Evolutionary conservation across 1,139 yeast genomes (phyloP).

Genomic region (Pichia sp.): DNA sequence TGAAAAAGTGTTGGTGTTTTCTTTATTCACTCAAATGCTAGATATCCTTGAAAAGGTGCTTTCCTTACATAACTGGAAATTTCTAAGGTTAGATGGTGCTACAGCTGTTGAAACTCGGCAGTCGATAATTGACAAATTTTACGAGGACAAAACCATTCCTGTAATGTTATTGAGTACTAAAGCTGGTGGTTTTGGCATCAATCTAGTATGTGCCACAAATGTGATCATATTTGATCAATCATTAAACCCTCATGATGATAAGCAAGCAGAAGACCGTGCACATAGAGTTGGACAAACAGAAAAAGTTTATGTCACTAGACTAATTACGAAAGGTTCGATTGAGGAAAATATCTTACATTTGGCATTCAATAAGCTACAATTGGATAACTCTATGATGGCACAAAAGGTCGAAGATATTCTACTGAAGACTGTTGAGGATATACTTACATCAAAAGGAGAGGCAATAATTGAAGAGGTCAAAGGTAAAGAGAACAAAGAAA

Average conservation of each 20-base stretch:
- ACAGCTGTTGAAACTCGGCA: slow-evolving; percentile 93
- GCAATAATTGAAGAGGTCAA: not conserved
- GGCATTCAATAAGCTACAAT: slow-evolving; percentile 85
- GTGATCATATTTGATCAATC: slow-evolving; percentile 91
- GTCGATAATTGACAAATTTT: slow-evolving; percentile 82
- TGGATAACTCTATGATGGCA: slow-evolving; percentile 69
- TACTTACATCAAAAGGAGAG: slow-evolving; percentile 33
- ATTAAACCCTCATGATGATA: slow-evolving; percentile 96
- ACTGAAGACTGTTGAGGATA: slow-evolving; percentile 48
- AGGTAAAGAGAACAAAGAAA: not conserved
- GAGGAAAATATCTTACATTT: slow-evolving; percentile 85
- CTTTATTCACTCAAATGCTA: slow-evolving; percentile 86
- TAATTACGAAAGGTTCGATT: slow-evolving; percentile 71
- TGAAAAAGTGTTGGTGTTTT: slow-evolving; percentile 79
- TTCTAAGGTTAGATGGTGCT: slow-evolving; percentile 85
- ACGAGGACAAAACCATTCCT: slow-evolving; percentile 77
- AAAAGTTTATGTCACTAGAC: slow-evolving; percentile 90
- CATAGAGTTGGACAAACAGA: slow-evolving; percentile 97
- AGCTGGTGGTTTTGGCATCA: slow-evolving; percentile 98
- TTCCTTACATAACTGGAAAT: slow-evolving; percentile 61
- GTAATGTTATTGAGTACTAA: slow-evolving; percentile 86
- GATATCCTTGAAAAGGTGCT: slow-evolving; percentile 81
- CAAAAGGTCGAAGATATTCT: slow-evolving; percentile 48
- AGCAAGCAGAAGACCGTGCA: slow-evolving; percentile 97
- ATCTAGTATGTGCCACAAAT: slow-evolving; percentile 89